phyloP scores from a whole-genome alignment of 1,284 basidiomycete genomes.

The Albatrellus sp. region DNA sequence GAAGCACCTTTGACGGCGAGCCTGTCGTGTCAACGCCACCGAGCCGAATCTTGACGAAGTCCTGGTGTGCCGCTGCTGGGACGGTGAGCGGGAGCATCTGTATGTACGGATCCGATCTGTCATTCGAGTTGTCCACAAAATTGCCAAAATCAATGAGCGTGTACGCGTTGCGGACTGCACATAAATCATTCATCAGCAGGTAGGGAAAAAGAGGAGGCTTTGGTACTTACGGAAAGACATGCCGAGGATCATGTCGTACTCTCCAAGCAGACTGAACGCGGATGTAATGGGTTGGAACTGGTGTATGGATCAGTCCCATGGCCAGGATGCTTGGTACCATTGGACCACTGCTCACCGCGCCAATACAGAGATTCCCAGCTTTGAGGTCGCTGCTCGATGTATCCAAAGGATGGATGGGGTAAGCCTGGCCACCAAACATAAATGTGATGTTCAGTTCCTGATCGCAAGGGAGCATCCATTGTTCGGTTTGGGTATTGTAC shows the following conservation, averaged over 20 bases:
- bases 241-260: constrained; percentile 72
- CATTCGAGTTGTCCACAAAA: constrained; percentile 12
- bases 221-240: constrained; percentile 59
- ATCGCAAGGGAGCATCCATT: constrained; percentile 65
- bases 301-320: neutral
- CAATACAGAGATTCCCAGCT: constrained; percentile 55
- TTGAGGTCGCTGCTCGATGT: constrained; percentile 53
- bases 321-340: neutral
- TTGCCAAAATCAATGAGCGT: constrained; percentile 16
- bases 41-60: constrained; percentile 31
- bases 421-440: constrained; percentile 54
- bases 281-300: constrained; percentile 75
- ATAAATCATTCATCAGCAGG: constrained; percentile 1
- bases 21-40: constrained; percentile 34
- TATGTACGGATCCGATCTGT: constrained; percentile 12
- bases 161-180: constrained; percentile 52
- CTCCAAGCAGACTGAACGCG: constrained; percentile 62
- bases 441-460: constrained; percentile 60
- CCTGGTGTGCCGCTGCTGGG: constrained; percentile 11
- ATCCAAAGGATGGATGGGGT: constrained; percentile 64
- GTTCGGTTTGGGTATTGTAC: constrained; percentile 42
- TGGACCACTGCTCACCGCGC: constrained; percentile 35
- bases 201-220: neutral
- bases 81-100: constrained; percentile 15
- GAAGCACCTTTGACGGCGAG: constrained; percentile 28